Evolutionary conservation across 257 asterid genomes (phyloP).

Genomic region (Solanum pinnatisectum): DNA sequence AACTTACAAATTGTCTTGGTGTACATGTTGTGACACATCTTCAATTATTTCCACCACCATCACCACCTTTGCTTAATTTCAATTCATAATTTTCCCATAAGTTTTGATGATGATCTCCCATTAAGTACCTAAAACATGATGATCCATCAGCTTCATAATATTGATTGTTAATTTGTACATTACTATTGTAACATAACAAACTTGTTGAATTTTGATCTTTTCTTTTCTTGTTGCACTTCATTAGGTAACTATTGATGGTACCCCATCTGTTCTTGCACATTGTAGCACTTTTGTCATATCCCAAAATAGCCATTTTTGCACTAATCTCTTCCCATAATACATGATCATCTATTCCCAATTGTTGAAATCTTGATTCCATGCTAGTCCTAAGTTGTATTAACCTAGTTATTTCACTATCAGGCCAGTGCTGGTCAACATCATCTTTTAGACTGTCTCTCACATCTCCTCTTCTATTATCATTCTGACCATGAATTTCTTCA

Average conservation of each 20-base stretch:
- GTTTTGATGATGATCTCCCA: slow-evolving; percentile 45
- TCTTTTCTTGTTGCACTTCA: slow-evolving; percentile 50
- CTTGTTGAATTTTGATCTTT: slow-evolving; percentile 37
- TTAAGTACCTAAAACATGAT: slow-evolving; percentile 53
- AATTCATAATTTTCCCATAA: slow-evolving; percentile 53
- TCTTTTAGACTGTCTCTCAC: not conserved
- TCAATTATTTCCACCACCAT: not conserved
- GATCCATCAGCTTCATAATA: slow-evolving; percentile 26
- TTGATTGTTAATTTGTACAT: slow-evolving; percentile 18
- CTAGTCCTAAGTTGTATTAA: slow-evolving; percentile 41
- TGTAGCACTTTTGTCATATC: slow-evolving; percentile 47
- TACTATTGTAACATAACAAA: slow-evolving; percentile 2
- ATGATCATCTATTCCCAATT: slow-evolving; percentile 18
- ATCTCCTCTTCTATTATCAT: not conserved
- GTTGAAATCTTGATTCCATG: slow-evolving; percentile 42
- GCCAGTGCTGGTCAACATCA: slow-evolving; percentile 20
- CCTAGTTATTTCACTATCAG: slow-evolving; percentile 42
- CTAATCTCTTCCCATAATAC: slow-evolving; percentile 67
- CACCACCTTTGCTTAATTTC: slow-evolving; percentile 18
- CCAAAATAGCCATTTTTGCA: slow-evolving; percentile 48
- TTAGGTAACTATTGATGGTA: slow-evolving; percentile 32
- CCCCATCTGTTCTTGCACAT: slow-evolving; percentile 70
- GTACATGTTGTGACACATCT: not conserved
- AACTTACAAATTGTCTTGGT: not conserved
- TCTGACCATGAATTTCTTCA: not conserved